phyloP scores from a whole-genome alignment of 345 rosid genomes.

The Anacardium occidentale region DNA sequence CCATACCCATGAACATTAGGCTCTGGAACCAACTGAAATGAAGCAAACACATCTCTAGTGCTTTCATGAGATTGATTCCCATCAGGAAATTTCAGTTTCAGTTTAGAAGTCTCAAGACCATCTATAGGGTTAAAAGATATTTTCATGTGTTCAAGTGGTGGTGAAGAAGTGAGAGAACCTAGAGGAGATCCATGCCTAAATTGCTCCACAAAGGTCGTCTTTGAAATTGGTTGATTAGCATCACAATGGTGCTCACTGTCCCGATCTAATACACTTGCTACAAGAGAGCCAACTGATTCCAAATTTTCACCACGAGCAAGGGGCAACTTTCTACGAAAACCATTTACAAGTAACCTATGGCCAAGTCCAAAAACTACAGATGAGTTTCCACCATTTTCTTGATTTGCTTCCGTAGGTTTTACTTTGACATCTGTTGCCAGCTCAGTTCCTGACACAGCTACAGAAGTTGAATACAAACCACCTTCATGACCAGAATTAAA shows the following conservation, averaged over 20 bases:
- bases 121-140: constrained; percentile 73
- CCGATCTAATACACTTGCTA: constrained; percentile 34
- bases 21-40: constrained; percentile 90
- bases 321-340: constrained; percentile 55
- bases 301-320: constrained; percentile 39
- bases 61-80: constrained; percentile 38
- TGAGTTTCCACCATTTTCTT: constrained; percentile 39
- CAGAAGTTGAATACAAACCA: constrained; percentile 21
- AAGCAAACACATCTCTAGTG: constrained; percentile 54
- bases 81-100: constrained; percentile 69
- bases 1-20: constrained; percentile 34
- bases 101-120: constrained; percentile 59
- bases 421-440: constrained; percentile 27
- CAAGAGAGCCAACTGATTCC: constrained; percentile 34
- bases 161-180: constrained; percentile 65
- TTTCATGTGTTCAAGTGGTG: constrained; percentile 90
- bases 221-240: constrained; percentile 26
- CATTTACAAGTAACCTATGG: constrained; percentile 57
- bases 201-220: constrained; percentile 30
- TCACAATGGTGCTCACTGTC: constrained; percentile 27
- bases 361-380: constrained; percentile 59
- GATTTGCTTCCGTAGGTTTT: constrained; percentile 29
- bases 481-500: constrained; percentile 25
- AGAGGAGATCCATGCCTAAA: constrained; percentile 39
- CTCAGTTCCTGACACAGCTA: constrained; percentile 32